phyloP scores from a whole-genome alignment of 1,139 yeast genomes.

The Lodderomyces metapsilosis region DNA sequence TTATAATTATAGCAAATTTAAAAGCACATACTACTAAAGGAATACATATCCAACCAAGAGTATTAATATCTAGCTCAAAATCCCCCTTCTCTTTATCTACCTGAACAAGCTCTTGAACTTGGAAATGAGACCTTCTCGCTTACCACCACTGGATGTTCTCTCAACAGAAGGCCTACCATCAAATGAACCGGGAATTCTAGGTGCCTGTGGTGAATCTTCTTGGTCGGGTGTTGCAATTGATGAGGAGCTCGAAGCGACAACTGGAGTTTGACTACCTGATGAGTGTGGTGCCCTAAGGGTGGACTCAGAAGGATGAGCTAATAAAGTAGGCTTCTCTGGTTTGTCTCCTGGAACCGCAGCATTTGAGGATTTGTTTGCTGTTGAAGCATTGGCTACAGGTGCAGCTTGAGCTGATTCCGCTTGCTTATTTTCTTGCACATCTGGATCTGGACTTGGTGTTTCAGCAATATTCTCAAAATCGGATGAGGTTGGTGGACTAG shows the following conservation, averaged over 20 bases:
- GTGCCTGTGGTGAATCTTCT: conserved; percentile 3
- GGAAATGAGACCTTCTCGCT: conserved; percentile 30
- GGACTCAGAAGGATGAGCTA: conserved; percentile 14
- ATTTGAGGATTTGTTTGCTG: conserved; percentile 6
- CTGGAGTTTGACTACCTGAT: conserved; percentile 2
- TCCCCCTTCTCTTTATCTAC: conserved; percentile 12
- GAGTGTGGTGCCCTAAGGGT: conserved; percentile 8
- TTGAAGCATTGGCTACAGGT: background rate
- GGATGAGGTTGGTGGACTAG: conserved; percentile 20
- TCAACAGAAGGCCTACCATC: conserved; percentile 1
- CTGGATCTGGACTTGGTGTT: conserved; percentile 9
- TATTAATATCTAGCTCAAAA: no score
- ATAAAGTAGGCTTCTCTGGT: conserved; percentile 14
- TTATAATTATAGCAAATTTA: no score
- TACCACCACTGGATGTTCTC: conserved; percentile 10
- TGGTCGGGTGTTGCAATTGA: conserved; percentile 7
- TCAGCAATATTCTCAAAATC: conserved; percentile 20
- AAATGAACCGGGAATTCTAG: conserved; percentile 25
- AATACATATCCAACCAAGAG: no score
- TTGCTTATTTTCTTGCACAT: no score
- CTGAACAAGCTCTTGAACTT: conserved; percentile 36
- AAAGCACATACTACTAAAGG: no score
- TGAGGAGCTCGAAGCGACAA: conserved; percentile 8
- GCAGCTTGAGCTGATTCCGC: no score
- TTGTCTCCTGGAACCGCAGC: background rate